phyloP scores from a whole-genome alignment of 2,329 filamentous ascomycete genomes.

The Colletotrichum camelliae region DNA sequence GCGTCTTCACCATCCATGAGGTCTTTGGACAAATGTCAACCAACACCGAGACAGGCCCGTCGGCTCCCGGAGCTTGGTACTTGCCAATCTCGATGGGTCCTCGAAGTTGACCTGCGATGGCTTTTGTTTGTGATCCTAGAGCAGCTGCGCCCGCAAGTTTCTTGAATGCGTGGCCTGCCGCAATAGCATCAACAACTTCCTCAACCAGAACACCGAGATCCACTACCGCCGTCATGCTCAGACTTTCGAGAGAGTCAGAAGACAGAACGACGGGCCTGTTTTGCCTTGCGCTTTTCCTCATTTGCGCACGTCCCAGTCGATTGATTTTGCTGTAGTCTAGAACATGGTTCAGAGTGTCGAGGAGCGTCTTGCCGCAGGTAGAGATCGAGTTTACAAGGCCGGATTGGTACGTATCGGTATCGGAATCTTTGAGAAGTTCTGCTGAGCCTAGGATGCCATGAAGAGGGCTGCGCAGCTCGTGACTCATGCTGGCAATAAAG shows the following conservation, averaged over 20 bases:
- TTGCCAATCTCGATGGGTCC: background rate
- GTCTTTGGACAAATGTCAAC: constrained; percentile 52
- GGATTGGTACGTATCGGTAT: constrained; percentile 39
- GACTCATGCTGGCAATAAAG: constrained; percentile 64
- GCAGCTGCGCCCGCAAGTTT: background rate
- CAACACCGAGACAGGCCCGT: constrained; percentile 48
- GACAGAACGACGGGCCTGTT: constrained; percentile 22
- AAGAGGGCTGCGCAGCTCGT: constrained; percentile 61
- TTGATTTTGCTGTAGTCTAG: constrained; percentile 49
- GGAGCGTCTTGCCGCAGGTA: constrained; percentile 51
- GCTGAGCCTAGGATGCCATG: constrained; percentile 61
- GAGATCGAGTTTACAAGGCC: constrained; percentile 51
- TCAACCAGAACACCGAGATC: constrained; percentile 38
- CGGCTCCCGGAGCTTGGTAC: constrained; percentile 23
- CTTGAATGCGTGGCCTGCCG: constrained; percentile 40
- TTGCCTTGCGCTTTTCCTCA: constrained; percentile 24
- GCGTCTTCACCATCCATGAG: constrained; percentile 57
- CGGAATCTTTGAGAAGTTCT: constrained; percentile 53
- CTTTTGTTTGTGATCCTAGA: background rate
- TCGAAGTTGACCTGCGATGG: background rate
- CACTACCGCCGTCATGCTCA: constrained; percentile 35
- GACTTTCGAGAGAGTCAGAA: constrained; percentile 34
- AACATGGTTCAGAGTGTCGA: constrained; percentile 56
- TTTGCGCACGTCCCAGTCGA: constrained; percentile 32
- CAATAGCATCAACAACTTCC: constrained; percentile 42